These are phyloP conservation scores for Meyerozyma elateridarum DNA, from an alignment of 1,139 yeast species.

Conservation along the genomic window DNA sequence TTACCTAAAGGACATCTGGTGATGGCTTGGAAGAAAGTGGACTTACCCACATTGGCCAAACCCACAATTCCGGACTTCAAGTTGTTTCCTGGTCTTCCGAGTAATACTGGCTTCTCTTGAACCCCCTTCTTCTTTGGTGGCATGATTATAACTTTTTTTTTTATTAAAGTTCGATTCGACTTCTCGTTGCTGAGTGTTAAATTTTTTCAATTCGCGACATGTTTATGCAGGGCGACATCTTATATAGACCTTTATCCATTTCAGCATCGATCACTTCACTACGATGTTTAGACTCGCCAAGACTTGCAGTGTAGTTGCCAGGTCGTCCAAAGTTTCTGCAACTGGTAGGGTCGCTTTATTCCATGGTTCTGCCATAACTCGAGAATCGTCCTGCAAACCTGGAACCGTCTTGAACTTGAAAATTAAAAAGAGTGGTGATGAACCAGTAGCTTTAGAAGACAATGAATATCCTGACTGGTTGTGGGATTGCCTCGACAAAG, in stretches of 20 bases:
- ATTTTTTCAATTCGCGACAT: constrained; percentile 4
- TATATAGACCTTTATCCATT: no score
- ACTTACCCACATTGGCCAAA: constrained; percentile 94
- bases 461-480: constrained; percentile 92
- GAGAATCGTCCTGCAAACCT: constrained; percentile 49
- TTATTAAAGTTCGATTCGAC: no score
- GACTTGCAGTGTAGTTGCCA: no score
- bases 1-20: constrained; percentile 92
- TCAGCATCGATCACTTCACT: no score
- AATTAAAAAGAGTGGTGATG: constrained; percentile 73
- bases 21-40: constrained; percentile 83
- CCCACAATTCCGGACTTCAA: constrained; percentile 97
- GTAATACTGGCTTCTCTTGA: constrained; percentile 81
- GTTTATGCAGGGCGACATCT: constrained; percentile 4
- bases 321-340: neutral
- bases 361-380: constrained; percentile 7
- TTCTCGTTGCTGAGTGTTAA: constrained; percentile 2
- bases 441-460: constrained; percentile 87
- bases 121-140: constrained; percentile 89
- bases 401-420: constrained; percentile 82
- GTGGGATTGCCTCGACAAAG: constrained; percentile 78
- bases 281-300: neutral
- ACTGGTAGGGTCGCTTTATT: neutral
- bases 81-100: constrained; percentile 98
- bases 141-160: constrained; percentile 46